Base-by-base conservation (phyloP, 192 early-diverging fungal genomes). In the Coemansia sp. region DNA sequence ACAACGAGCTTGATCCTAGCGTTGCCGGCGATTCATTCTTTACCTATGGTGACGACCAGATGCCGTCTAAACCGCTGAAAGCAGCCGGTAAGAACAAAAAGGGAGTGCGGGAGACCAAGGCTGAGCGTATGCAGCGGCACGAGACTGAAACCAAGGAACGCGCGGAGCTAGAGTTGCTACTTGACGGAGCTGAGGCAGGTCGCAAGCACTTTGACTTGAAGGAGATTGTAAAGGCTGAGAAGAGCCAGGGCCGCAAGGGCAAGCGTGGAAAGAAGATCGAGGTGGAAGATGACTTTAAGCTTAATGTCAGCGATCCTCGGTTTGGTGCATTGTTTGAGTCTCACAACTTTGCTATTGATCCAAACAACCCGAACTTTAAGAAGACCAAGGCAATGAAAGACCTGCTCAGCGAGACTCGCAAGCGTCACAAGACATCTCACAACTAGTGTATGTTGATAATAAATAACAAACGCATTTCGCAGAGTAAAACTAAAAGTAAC, bases 271-370 rank as follows among this genome's bases (percentile, higher is more conserved):
- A 85, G 62, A 83, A 76, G 24, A 68, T 57, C 1, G 87, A 85
- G 60, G 83, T 82, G 10, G 62, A 81, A 9, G 95, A 97, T 49
- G 87, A 88, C 59, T 98, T 98, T 72, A 86, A 92, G 62, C 88
- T 98, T 47, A 80, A 98, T 68, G 85, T 90, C 4, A 70, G 65
- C 38, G 96, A 98, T 77, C 86, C 92, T 54, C 88, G 96, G 60
- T 98, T 98, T 69, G 71, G 84, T 17, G 87, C 90, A 0, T 38
- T 95, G 70, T 83, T 88, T 35, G 88, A 93, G 4, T 89, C 87
- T 9, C 89, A 94, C 73, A 88, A 91, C 58, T 96, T 96, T 77
- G 93, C 93, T 24, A 92, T 98, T 50, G 96, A 98, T 70, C 93
- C 95, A 15, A 95, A 93, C 39, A 96, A 93, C 79, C 92, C 96